These are phyloP conservation scores for Grifola frondosa DNA, from an alignment of 1,284 basidiomycete species.

Conservation along the genomic window DNA sequence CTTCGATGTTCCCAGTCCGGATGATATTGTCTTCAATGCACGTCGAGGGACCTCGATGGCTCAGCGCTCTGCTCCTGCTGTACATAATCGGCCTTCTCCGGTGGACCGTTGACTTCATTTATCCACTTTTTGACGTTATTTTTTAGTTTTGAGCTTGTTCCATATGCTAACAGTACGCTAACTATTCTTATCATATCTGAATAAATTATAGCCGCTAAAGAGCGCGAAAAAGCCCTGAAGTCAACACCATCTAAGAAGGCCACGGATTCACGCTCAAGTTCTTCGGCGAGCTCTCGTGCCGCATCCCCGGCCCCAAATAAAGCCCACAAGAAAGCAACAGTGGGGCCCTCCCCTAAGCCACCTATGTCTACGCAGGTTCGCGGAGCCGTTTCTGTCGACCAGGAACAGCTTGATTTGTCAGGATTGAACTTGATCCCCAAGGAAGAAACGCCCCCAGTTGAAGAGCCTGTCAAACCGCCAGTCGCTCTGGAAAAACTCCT, in stretches of 20 bases:
- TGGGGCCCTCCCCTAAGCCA: constrained; percentile 36
- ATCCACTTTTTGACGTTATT: constrained; percentile 16
- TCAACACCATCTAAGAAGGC: constrained; percentile 40
- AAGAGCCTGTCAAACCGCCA: constrained; percentile 66
- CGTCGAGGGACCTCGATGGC: constrained; percentile 70
- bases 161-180: constrained; percentile 40
- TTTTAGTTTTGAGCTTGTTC: constrained; percentile 35
- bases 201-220: constrained; percentile 66
- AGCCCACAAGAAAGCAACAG: constrained; percentile 35
- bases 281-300: constrained; percentile 36
- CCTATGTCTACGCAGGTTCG: constrained; percentile 32
- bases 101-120: constrained; percentile 16
- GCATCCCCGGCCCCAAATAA: constrained; percentile 46
- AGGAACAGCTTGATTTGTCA: constrained; percentile 68
- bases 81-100: constrained; percentile 23
- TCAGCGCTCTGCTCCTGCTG: constrained; percentile 35
- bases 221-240: constrained; percentile 73
- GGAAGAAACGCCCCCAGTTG: constrained; percentile 38
- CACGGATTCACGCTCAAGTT: constrained; percentile 25
- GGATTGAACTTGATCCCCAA: constrained; percentile 66
- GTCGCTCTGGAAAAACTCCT: constrained; percentile 84
- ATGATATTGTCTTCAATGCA: constrained; percentile 80
- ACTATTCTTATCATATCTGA: constrained; percentile 35
- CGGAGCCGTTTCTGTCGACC: constrained; percentile 40
- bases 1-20: constrained; percentile 85